Evolutionary conservation across 768 basidiomycete genomes (phyloP).

Genomic region (Goffeauzyma gilvescens): DNA sequence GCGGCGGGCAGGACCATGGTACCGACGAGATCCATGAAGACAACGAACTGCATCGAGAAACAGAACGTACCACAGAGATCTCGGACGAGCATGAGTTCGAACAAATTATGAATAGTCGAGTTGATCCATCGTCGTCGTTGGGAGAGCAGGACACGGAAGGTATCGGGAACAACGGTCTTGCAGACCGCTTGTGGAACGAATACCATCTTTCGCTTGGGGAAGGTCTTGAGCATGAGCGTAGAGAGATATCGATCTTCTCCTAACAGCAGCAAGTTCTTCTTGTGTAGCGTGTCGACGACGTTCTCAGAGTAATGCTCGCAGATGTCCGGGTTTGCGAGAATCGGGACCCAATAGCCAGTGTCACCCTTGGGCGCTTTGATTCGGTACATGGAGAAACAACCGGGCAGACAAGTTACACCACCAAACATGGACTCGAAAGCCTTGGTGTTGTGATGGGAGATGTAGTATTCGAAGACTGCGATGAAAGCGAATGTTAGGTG

Average conservation of each 20-base stretch:
- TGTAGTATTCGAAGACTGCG: conserved; percentile 96
- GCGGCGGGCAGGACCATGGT: conserved; percentile 93
- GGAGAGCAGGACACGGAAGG: conserved; percentile 76
- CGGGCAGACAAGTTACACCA: conserved; percentile 96
- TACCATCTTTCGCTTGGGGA: conserved; percentile 97
- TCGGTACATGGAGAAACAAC: conserved; percentile 99
- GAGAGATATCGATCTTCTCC: conserved; percentile 99
- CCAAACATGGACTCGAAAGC: conserved; percentile 99
- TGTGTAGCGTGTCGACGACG: conserved; percentile 95
- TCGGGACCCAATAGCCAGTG: conserved; percentile 91
- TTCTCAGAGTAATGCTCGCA: conserved; percentile 99
- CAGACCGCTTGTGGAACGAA: conserved; percentile 98
- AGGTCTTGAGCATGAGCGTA: conserved; percentile 92
- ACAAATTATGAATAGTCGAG: conserved; percentile 91
- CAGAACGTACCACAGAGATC: conserved; percentile 99
- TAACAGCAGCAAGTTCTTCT: conserved; percentile 90
- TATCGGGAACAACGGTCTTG: conserved; percentile 95
- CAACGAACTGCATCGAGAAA: conserved; percentile 99
- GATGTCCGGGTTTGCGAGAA: conserved; percentile 94
- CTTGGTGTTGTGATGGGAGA: conserved; percentile 96
- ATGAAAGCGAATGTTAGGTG: neutral
- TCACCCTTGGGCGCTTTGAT: conserved; percentile 98
- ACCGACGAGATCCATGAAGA: conserved; percentile 92
- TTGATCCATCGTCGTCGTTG: conserved; percentile 99
- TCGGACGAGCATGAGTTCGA: conserved; percentile 81